These are phyloP conservation scores for Amaranthus palmeri DNA, from an alignment of 148 eudicot species.

Conservation along the genomic window DNA sequence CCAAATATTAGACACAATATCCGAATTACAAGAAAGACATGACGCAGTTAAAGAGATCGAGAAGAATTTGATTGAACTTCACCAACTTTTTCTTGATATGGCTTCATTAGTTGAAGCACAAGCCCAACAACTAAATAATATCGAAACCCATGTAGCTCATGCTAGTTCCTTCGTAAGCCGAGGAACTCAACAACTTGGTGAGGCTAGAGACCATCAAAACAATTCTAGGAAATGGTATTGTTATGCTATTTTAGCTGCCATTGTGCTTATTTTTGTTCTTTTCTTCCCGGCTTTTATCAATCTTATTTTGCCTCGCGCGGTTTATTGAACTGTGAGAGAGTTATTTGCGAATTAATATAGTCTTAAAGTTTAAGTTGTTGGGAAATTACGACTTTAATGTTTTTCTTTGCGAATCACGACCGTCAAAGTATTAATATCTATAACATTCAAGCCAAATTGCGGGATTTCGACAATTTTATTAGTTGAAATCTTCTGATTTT, in stretches of 20 bases:
- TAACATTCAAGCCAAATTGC: no score
- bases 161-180: constrained; percentile 51
- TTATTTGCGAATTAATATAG: no score
- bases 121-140: constrained; percentile 43
- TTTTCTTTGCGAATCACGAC: no score
- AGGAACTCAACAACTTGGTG: constrained; percentile 37
- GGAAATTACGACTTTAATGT: no score
- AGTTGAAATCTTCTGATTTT: no score
- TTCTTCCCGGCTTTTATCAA: constrained; percentile 35
- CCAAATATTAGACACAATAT: constrained; percentile 54
- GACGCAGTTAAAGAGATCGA: constrained; percentile 64
- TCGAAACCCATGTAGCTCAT: constrained; percentile 50
- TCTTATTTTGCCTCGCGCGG: constrained; percentile 27
- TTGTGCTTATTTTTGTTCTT: constrained; percentile 26
- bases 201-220: constrained; percentile 53
- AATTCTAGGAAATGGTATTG: constrained; percentile 54
- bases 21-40: constrained; percentile 75
- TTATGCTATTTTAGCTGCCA: constrained; percentile 35
- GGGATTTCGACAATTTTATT: no score
- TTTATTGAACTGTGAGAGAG: not conserved
- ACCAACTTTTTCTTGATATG: constrained; percentile 70
- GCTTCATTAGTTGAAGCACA: constrained; percentile 67
- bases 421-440: no score
- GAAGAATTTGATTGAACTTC: constrained; percentile 58
- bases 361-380: no score